phyloP scores from a whole-genome alignment of 2,329 filamentous ascomycete genomes.

The Pseudocercospora vitis region DNA sequence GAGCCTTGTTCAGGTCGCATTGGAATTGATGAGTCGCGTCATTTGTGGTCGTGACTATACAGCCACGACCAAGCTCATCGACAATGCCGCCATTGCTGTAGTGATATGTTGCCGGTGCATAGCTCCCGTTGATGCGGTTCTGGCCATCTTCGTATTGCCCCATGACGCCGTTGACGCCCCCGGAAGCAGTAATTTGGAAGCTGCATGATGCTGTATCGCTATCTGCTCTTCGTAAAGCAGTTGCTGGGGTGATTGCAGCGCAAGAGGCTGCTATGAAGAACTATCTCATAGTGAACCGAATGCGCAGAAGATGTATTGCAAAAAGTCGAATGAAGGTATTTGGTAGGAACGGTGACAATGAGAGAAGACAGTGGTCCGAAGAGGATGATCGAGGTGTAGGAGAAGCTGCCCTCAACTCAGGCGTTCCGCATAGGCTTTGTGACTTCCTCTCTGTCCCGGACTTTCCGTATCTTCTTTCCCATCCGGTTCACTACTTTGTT shows the following conservation, averaged over 20 bases:
- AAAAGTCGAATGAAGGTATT: too few species aligned
- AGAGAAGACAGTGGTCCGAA: too few species aligned
- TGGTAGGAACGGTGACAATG: too few species aligned
- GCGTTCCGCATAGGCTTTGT: too few species aligned
- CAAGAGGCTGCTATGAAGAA: slow-evolving; percentile 21
- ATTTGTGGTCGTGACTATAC: slow-evolving; percentile 10
- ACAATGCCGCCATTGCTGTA: slow-evolving; percentile 13
- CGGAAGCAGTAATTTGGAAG: slow-evolving; percentile 27
- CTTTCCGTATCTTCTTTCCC: too few species aligned
- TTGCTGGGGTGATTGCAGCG: slow-evolving; percentile 13
- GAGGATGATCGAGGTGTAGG: too few species aligned
- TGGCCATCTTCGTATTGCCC: slow-evolving; percentile 28
- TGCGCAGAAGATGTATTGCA: too few species aligned
- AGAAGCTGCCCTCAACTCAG: too few species aligned
- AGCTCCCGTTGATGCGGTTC: slow-evolving; percentile 16
- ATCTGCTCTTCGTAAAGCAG: slow-evolving; percentile 18
- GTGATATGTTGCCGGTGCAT: slow-evolving; percentile 13
- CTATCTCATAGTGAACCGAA: slow-evolving; percentile 17
- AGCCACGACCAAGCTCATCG: slow-evolving; percentile 10
- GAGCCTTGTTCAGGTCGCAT: slow-evolving; percentile 20
- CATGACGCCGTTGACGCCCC: slow-evolving; percentile 24
- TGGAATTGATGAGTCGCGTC: slow-evolving; percentile 33
- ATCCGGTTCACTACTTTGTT: too few species aligned
- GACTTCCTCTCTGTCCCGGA: too few species aligned
- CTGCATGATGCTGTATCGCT: slow-evolving; percentile 21